Evolutionary conservation across 768 basidiomycete species (phyloP).

Genomic region (Amanita polypyramis): DNA sequence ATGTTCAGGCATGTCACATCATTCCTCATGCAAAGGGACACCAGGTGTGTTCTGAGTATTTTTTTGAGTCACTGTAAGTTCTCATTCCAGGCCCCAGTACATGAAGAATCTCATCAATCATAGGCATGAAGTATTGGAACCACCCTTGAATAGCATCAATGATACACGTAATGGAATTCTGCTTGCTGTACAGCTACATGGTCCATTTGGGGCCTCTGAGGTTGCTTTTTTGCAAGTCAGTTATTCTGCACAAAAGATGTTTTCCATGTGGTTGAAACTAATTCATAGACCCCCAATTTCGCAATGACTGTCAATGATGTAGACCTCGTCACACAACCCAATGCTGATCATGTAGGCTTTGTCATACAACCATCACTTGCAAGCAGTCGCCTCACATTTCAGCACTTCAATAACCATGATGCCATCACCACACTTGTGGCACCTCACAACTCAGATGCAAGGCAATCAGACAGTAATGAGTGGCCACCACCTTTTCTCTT

Average conservation of each 20-base stretch:
- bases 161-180: slow-evolving; percentile 13
- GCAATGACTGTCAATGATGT: slow-evolving; percentile 12
- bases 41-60: slow-evolving; percentile 10
- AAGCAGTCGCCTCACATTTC: background rate
- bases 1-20: slow-evolving; percentile 11
- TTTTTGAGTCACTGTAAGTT: background rate
- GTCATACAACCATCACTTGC: slow-evolving; percentile 1
- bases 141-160: slow-evolving; percentile 13
- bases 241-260: slow-evolving; percentile 8
- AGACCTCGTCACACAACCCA: slow-evolving; percentile 12
- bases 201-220: slow-evolving; percentile 11
- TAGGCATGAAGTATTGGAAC: slow-evolving; percentile 12
- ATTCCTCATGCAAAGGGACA: slow-evolving; percentile 14
- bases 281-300: slow-evolving; percentile 14
- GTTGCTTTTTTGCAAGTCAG: slow-evolving; percentile 15
- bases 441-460: slow-evolving; percentile 14
- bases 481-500: slow-evolving; percentile 12
- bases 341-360: background rate
- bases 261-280: slow-evolving; percentile 9
- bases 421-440: background rate
- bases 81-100: slow-evolving; percentile 9
- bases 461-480: slow-evolving; percentile 7
- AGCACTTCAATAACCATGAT: slow-evolving; percentile 10
- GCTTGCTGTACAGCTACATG: background rate
- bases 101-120: slow-evolving; percentile 11